Base-by-base conservation (phyloP, 768 basidiomycete species). In the Pleurotus citrinopileatus region DNA sequence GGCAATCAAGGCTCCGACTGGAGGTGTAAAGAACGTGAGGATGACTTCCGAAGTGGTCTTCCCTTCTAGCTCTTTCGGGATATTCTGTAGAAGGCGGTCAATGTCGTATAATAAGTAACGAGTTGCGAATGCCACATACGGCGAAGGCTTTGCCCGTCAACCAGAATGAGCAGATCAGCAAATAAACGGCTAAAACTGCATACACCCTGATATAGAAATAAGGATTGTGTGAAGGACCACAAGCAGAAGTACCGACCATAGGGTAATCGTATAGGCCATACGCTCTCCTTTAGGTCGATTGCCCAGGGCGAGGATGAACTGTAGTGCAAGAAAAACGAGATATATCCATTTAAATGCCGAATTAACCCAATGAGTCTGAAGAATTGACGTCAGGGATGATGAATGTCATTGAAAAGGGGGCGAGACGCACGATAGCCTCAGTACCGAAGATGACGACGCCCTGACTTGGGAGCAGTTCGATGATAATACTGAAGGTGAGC, bases 401-500 rank as follows among this genome's bases (percentile, higher is more conserved):
- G 2, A 57, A 32, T 22, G 54, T 38, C 38, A 42, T 32, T 10
- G 3, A 26, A 44, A 13, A 38, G 9, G 7, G 36, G 12, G 23
- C 29, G 32, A 22, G 47, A 73, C 91, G 55, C 63, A 95, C 93
- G 17, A 92, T 67, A 4, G 64, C 73, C 0, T 63, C 71, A 26
- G 83, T 94, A 38, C 91, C 92, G 58, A 97, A 97, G 50, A 94
- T 72, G 42, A 73, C 57, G 55, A 84, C 77, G 0, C 55, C 52
- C 65, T 78, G 70, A 20, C 59, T 48, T 1, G 89, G 89, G 12
- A 94, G 77, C 37, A 97, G 80, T 62, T 94, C 85, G 77, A 96
- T 91, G 68, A 96, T 92, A 70, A 96, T 95, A 57, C 86, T 86
- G 78, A 96, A 96, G n/a, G 91, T 95, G 55, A 97, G 74, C 91